Base-by-base conservation (phyloP, 2,329 filamentous ascomycete species). In the Stemphylium beticola region DNA sequence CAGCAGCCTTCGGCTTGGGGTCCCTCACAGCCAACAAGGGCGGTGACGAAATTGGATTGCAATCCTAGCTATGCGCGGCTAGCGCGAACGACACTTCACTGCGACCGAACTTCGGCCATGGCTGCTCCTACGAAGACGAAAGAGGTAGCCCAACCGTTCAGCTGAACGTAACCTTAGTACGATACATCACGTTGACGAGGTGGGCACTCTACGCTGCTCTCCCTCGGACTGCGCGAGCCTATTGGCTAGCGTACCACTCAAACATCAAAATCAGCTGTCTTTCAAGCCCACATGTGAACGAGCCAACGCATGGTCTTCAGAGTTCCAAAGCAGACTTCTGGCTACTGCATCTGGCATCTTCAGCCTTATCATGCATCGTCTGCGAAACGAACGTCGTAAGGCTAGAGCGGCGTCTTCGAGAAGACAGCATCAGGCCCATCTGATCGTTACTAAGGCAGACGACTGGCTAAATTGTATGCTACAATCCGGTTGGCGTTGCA, bases 401-500 rank as follows among this genome's bases (percentile, higher is more conserved):
- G 52, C 37, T 47, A 29, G 26, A 52, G 47, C 36, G 17, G 34
- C 17, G 9, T 39, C 53, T 60, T 12, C 53, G 34, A 51, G 40
- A 53, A 47, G 36, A 51, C 45, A 40, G 47, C 29, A 39, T 43
- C 50, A 43, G 50, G 44, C 38, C 49, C 50, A 22, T 40, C 20
- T 38, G n/a, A 22, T 37, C 34, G 32, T 32, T 37, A 61, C 57
- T 57, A 64, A 62, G 55, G 49, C 29, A 39, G 37, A 55, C 40
- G 26, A 60, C 55, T 66, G 64, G 67, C 64, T 66, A 65, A 64
- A 49, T 47, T 49, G 49, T 50, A 47, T 44, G 18, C 61, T 67
- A 61, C 65, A 29, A 18, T 32, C 39, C 44, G 49, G 37, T 48
- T 52, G 34, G 32, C 56, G 29, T 34, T 18, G 31, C 32, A 51